Conservation (phyloP, 805 yeast genomes). For the Tetrapisispora arboricola region DNA sequence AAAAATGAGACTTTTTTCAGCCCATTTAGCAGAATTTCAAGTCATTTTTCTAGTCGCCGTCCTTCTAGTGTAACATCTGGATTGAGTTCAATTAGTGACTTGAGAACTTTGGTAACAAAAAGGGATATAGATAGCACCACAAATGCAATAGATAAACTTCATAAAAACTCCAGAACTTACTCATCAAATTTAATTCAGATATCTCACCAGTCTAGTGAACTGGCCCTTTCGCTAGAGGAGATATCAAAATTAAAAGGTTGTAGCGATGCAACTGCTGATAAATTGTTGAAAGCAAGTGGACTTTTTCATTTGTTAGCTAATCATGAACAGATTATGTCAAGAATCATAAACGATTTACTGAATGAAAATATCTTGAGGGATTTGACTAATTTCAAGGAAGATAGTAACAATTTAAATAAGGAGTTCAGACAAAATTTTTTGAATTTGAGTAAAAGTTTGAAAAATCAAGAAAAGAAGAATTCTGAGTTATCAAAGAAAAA, state of each 20-base stretch:
- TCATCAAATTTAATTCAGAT: constrained; percentile 30
- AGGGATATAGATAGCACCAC: constrained; percentile 46
- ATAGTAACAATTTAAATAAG: constrained; percentile 39
- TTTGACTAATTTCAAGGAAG: constrained; percentile 35
- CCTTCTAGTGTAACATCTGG: constrained; percentile 35
- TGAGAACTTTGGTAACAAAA: constrained; percentile 50
- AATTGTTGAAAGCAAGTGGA: constrained; percentile 64
- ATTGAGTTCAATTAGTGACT: constrained; percentile 45
- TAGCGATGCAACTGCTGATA: constrained; percentile 44
- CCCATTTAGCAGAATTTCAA: constrained; percentile 1
- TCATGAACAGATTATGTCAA: constrained; percentile 62
- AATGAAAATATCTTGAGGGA: constrained; percentile 42
- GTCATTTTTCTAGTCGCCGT: constrained; percentile 9
- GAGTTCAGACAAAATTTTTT: constrained; percentile 46
- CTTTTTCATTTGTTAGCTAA: constrained; percentile 66
- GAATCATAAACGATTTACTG: constrained; percentile 44
- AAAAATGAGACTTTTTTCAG: constrained; percentile 1
- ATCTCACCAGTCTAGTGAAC: constrained; percentile 53
- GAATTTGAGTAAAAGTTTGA: constrained; percentile 41
- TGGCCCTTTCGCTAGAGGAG: constrained; percentile 61
- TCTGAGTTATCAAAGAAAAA: constrained; percentile 47
- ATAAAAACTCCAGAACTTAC: constrained; percentile 36
- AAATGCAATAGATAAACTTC: constrained; percentile 41
- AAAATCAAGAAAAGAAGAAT: constrained; percentile 53
- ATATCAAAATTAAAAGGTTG: constrained; percentile 55